Conservation (phyloP, 345 rosid genomes). For the Salix arbutifolia region DNA sequence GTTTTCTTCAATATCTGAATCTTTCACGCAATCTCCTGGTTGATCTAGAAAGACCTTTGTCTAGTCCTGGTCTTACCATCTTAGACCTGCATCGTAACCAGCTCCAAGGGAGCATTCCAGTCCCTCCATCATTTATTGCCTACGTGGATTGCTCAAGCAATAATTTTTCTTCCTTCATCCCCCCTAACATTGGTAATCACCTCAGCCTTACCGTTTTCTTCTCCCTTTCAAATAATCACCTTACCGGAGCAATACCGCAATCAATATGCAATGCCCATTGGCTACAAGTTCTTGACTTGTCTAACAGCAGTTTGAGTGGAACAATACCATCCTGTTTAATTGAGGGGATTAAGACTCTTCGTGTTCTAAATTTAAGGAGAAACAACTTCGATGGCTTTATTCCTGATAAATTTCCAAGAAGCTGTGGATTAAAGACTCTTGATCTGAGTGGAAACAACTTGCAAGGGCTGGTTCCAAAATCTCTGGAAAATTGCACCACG, state of each 20-base stretch:
- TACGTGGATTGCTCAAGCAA: slow-evolving; percentile 37
- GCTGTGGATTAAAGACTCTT: slow-evolving; percentile 25
- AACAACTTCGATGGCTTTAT: slow-evolving; percentile 23
- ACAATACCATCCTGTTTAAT: slow-evolving; percentile 23
- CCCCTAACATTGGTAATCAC: slow-evolving; percentile 13
- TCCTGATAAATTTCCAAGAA: slow-evolving; percentile 2
- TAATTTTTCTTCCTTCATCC: slow-evolving; percentile 18
- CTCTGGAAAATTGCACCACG: slow-evolving; percentile 18
- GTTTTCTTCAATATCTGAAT: neutral
- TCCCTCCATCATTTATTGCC: neutral
- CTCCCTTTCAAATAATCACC: slow-evolving; percentile 30
- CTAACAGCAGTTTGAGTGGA: slow-evolving; percentile 35
- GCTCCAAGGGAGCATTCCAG: slow-evolving; percentile 26
- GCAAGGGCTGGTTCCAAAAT: slow-evolving; percentile 31
- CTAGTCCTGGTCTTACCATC: neutral
- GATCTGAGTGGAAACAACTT: slow-evolving; percentile 34
- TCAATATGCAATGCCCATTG: slow-evolving; percentile 24
- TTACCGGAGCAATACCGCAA: slow-evolving; percentile 30
- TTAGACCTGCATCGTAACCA: slow-evolving; percentile 32
- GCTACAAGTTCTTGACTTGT: slow-evolving; percentile 32
- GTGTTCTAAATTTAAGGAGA: slow-evolving; percentile 30
- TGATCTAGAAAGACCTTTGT: slow-evolving; percentile 12
- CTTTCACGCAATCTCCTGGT: slow-evolving; percentile 13
- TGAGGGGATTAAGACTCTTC: slow-evolving; percentile 1
- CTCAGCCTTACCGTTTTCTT: neutral